A percentile compares a stretch with the other conserved stretches of the same genome.
Evolutionary conservation across 805 yeast species (phyloP).

Genomic region (Yarrowia deformans): DNA sequence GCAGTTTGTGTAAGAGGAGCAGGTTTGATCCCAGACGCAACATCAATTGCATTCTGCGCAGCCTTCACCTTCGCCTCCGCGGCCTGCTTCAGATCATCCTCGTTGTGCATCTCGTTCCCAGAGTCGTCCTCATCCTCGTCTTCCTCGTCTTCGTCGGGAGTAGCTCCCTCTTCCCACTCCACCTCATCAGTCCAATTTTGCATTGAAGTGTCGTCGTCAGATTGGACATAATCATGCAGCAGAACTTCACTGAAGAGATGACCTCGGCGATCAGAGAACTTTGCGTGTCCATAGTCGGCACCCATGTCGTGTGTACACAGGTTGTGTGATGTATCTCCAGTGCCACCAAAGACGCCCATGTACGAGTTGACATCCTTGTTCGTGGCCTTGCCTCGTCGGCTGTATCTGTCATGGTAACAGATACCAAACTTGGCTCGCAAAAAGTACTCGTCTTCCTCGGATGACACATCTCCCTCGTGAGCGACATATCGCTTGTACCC

Average conservation of each 20-base stretch:
- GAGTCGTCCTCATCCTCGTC: not conserved
- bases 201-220: constrained; percentile 35
- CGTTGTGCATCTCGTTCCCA: not conserved
- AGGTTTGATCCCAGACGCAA: not conserved
- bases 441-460: constrained; percentile 37
- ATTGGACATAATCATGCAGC: constrained; percentile 32
- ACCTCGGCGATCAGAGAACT: constrained; percentile 17
- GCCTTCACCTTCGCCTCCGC: not conserved
- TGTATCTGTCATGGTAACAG: constrained; percentile 31
- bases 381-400: constrained; percentile 1
- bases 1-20: not conserved
- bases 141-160: constrained; percentile 19
- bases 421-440: constrained; percentile 35
- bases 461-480: constrained; percentile 30
- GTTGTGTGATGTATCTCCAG: constrained; percentile 16
- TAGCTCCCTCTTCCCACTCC: constrained; percentile 29
- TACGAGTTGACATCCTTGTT: constrained; percentile 14
- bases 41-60: not conserved
- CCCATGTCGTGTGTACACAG: constrained; percentile 23
- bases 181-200: constrained; percentile 38
- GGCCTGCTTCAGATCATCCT: not conserved
- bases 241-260: constrained; percentile 34
- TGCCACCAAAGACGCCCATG: constrained; percentile 17
- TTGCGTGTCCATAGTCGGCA: constrained; percentile 10
- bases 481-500: constrained; percentile 10